Evolutionary conservation across 2,329 filamentous ascomycete genomes (phyloP).

Genomic region (Beauveria pseudobassiana): DNA sequence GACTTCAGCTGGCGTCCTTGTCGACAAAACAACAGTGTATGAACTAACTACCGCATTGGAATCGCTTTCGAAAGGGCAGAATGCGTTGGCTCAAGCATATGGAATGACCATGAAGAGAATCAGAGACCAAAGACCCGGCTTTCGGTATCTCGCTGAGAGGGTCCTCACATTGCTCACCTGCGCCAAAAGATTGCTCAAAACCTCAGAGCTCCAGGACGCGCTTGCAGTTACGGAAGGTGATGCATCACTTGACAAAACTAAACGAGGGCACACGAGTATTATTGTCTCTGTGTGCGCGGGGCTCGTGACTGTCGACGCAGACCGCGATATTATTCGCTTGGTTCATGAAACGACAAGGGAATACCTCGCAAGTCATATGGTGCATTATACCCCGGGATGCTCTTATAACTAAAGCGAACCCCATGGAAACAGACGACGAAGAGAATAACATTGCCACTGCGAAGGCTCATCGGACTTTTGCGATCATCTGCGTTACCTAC

Average conservation of each 20-base stretch:
- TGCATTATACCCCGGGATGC: not conserved
- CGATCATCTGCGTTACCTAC: not conserved
- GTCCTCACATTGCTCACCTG: conserved; percentile 31
- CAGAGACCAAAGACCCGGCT: conserved; percentile 22
- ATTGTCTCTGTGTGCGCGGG: conserved; percentile 31
- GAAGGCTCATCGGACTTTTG: not conserved
- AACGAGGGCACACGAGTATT: conserved; percentile 13
- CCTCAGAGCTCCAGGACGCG: conserved; percentile 30
- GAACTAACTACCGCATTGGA: conserved; percentile 19
- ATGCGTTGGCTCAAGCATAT: conserved; percentile 31
- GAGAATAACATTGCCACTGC: not conserved
- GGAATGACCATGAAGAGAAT: conserved; percentile 32
- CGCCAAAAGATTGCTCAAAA: conserved; percentile 24
- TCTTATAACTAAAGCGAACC: not conserved
- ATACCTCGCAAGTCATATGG: not conserved
- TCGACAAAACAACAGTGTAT: conserved; percentile 16
- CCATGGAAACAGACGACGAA: not conserved
- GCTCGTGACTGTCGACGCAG: conserved; percentile 29
- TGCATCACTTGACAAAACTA: conserved; percentile 21
- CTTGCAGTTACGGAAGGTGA: conserved; percentile 26
- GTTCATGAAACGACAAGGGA: conserved; percentile 17
- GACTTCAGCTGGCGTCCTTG: conserved; percentile 8
- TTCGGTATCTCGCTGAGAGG: conserved; percentile 24
- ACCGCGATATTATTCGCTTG: conserved; percentile 28
- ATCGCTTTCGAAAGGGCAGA: not conserved